phyloP scores from a whole-genome alignment of 306 rosid species.

The Canavalia gladiata region DNA sequence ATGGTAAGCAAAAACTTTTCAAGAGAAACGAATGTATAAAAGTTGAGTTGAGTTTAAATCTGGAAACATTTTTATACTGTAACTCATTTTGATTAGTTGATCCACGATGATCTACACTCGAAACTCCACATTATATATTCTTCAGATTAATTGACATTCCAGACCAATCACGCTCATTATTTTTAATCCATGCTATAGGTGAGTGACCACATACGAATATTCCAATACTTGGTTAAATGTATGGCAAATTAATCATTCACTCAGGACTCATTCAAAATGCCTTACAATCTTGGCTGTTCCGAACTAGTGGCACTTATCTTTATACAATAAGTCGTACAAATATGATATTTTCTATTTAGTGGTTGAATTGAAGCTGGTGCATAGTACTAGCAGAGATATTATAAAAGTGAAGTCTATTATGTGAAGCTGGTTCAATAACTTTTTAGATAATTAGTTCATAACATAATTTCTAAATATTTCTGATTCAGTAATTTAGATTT shows the following conservation, averaged over 20 bases:
- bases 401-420: background rate
- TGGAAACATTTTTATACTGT: background rate
- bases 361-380: background rate
- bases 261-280: conserved; percentile 21
- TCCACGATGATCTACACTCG: background rate
- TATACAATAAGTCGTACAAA: background rate
- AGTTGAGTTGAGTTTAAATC: no score
- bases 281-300: background rate
- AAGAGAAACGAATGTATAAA: no score
- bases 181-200: background rate
- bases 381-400: background rate
- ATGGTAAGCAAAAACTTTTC: no score
- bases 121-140: background rate
- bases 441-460: background rate
- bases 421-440: background rate
- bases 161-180: background rate
- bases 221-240: conserved; percentile 10
- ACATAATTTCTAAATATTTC: background rate
- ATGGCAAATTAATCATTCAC: conserved; percentile 20
- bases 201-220: background rate
- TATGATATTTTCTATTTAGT: conserved; percentile 5
- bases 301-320: conserved; percentile 32
- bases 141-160: background rate
- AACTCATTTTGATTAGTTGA: background rate
- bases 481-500: no score